Conservation (phyloP, 257 asterid genomes). For the Apocynum venetum region DNA sequence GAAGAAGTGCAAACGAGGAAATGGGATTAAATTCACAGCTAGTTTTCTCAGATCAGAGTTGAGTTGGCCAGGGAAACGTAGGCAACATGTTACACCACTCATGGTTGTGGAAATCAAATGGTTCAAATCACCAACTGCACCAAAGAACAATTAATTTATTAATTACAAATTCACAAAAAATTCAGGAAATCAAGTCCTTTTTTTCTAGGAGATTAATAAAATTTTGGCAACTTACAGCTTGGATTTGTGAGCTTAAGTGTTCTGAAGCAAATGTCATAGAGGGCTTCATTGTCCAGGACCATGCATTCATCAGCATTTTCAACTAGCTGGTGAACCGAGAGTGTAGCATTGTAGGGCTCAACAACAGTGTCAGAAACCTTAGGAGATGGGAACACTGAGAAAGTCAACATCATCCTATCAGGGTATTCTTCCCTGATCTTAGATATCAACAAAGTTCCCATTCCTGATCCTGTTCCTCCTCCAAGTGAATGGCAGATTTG, state of each 20-base stretch:
- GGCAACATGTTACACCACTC: conserved; percentile 77
- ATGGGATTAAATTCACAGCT: conserved; percentile 64
- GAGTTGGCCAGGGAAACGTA: conserved; percentile 68
- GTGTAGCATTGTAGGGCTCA: conserved; percentile 76
- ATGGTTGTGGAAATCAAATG: conserved; percentile 68
- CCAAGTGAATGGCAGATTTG: conserved; percentile 74
- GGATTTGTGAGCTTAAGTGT: conserved; percentile 81
- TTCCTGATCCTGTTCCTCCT: conserved; percentile 75
- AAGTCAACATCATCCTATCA: conserved; percentile 71
- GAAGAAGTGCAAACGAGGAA: conserved; percentile 74
- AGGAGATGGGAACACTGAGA: conserved; percentile 71
- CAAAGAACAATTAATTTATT: background rate
- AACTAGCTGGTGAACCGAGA: conserved; percentile 66
- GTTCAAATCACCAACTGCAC: conserved; percentile 75
- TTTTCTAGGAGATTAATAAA: too few relatives aligned
- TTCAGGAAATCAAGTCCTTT: background rate
- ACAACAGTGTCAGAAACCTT: conserved; percentile 78
- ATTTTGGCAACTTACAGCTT: conserved; percentile 48
- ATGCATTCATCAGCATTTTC: conserved; percentile 81
- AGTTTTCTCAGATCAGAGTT: conserved; percentile 72
- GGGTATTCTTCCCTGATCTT: conserved; percentile 81
- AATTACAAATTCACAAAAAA: background rate
- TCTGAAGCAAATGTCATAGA: conserved; percentile 72
- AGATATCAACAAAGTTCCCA: conserved; percentile 64
- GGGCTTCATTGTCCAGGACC: conserved; percentile 75